Evolutionary conservation across 2,329 filamentous ascomycete genomes (phyloP), one percentile per base, ranked within the genome.

Genomic region (Verticillium nonalfalfae): DNA sequence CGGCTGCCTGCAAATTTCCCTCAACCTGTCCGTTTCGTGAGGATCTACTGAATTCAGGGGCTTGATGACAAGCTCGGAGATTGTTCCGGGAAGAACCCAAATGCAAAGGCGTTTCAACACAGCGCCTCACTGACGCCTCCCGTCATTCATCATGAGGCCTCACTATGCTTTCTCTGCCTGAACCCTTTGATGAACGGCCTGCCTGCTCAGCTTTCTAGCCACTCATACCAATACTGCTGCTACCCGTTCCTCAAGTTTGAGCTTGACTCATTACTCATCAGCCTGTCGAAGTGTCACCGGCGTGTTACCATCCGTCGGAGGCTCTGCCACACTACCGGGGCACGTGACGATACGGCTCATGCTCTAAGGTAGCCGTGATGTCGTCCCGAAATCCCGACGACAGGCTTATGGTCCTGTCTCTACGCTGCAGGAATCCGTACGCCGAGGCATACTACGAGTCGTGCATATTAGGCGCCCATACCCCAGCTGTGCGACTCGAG

Each of bases 401-500:
- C 4, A 10, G 45, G 45, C 45, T n/a, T 50, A 18, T 13, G 45
- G 21, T 21, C 45, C 45, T 50, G 45, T 50, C 45, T 13, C 45
- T 13, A 26, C n/a, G 45, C 45, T 50, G 45, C 45, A 50, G 18
- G 18, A 4, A 9, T 50, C 45, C 45, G n/a, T 50, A 50, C 45
- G 57, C 38, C 57, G 33, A 50, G 57, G 36, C 38, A 18, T 58
- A 50, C 57, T 50, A 34, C 39, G 57, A 58, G 13, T 39, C 57
- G 33, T 58, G 57, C 38, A 50, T 33, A 45, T 50, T 58, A 58
- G 57, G 57, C 57, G 57, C 57, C 57, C 39, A 33, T 34, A 26
- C 26, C 31, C 57, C 38, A 13, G 34, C 34, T 36, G 55, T 26
- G 26, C 38, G 26, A 50, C 36, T 40, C 21, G 38, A 58, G 26